phyloP scores from a whole-genome alignment of 805 yeast genomes.

The Sugiyamaella boreocaroliniensis region DNA sequence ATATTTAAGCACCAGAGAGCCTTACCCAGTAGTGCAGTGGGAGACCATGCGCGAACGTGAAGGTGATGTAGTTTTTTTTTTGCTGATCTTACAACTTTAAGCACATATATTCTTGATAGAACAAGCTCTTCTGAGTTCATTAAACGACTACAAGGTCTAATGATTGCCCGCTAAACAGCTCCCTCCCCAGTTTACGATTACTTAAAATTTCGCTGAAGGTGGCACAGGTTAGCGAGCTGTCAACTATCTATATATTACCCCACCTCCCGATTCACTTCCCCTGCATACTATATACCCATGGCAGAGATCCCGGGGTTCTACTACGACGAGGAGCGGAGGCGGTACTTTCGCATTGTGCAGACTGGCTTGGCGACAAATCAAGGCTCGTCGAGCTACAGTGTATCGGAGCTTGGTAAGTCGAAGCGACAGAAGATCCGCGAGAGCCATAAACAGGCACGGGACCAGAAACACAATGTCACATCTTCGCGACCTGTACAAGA shows the following conservation, averaged over 20 bases:
- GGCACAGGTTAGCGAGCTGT: too few relatives aligned
- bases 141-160: too few relatives aligned
- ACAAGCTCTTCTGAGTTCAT: too few relatives aligned
- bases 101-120: too few relatives aligned
- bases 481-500: background rate
- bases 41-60: background rate
- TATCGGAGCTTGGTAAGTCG: constrained; percentile 12
- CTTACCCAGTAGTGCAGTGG: background rate
- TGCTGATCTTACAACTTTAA: too few relatives aligned
- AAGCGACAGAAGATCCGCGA: background rate
- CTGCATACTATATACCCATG: background rate
- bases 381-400: constrained; percentile 18
- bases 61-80: background rate
- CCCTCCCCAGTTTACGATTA: too few relatives aligned
- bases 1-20: background rate
- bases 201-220: too few relatives aligned
- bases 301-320: constrained; percentile 19
- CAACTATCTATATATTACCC: too few relatives aligned
- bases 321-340: constrained; percentile 19
- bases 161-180: too few relatives aligned
- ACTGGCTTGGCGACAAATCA: constrained; percentile 21
- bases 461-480: background rate
- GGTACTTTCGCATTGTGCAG: constrained; percentile 22
- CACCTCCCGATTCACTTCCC: too few relatives aligned
- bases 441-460: background rate